These are phyloP conservation scores for Lactarius psammicola DNA, from an alignment of 768 basidiomycete species.

Conservation along the genomic window DNA sequence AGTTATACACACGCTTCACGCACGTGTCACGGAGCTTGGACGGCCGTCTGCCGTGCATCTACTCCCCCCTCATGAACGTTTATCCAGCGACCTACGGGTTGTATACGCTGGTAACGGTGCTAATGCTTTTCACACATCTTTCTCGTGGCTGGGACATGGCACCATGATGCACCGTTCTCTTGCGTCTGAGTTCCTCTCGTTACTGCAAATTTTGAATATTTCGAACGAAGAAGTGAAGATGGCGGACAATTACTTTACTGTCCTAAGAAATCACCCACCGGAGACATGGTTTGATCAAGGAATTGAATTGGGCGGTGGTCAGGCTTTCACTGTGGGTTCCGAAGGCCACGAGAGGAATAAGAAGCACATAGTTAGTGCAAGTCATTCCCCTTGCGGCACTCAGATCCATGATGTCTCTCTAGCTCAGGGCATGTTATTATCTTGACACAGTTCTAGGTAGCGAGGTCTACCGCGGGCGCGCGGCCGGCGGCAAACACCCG, in stretches of 20 bases:
- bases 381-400: constrained; percentile 4
- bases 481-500: constrained; percentile 21
- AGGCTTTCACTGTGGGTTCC: constrained; percentile 59
- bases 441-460: constrained; percentile 30
- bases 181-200: constrained; percentile 47
- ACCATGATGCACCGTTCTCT: constrained; percentile 48
- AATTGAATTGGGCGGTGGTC: constrained; percentile 56
- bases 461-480: constrained; percentile 16
- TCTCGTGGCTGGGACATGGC: constrained; percentile 69
- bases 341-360: constrained; percentile 59
- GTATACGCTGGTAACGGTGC: constrained; percentile 36
- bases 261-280: constrained; percentile 53
- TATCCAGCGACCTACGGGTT: constrained; percentile 52
- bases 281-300: constrained; percentile 66
- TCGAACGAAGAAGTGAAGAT: constrained; percentile 54
- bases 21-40: constrained; percentile 37
- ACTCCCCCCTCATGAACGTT: constrained; percentile 59
- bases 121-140: constrained; percentile 47
- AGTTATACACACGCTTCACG: constrained; percentile 50
- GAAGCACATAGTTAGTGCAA: constrained; percentile 52
- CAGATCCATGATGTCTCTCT: background rate
- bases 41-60: constrained; percentile 45
- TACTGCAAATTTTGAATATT: constrained; percentile 45
- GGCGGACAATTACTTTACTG: constrained; percentile 70
- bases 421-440: constrained; percentile 48